Percentiles rank a stretch among this genome's conserved stretches.
These are phyloP conservation scores for Potentilla sterilis DNA, from an alignment of 306 rosid species.

Conservation along the genomic window DNA sequence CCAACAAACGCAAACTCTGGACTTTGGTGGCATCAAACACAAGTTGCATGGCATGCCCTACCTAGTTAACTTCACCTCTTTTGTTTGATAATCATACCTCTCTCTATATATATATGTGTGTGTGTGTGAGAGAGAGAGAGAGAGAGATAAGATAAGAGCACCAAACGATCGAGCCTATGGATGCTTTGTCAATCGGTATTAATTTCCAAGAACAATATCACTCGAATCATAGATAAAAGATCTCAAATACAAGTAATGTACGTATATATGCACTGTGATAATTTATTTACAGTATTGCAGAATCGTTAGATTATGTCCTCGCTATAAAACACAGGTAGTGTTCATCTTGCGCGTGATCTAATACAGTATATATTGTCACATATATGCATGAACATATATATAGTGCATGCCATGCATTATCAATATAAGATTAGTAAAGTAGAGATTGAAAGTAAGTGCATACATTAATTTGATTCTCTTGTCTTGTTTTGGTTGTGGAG, in stretches of 20 bases:
- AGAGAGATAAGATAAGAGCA: constrained; percentile 9
- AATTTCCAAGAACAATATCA: background rate
- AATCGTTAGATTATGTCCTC: background rate
- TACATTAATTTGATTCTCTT: background rate
- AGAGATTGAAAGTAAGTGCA: background rate
- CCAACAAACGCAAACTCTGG: background rate
- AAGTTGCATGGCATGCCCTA: background rate
- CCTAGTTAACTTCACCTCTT: background rate
- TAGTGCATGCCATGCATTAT: background rate
- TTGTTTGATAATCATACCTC: background rate
- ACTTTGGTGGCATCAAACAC: background rate
- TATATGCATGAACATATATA: background rate
- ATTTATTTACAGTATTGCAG: background rate
- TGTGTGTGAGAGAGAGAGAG: too few relatives aligned
- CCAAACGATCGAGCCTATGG: background rate
- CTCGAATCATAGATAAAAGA: background rate
- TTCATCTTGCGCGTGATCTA: background rate
- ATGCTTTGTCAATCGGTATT: background rate
- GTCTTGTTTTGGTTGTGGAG: background rate
- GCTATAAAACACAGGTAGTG: background rate
- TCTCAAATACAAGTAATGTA: background rate
- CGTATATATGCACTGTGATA: background rate
- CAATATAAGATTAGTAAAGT: background rate
- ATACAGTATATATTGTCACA: background rate
- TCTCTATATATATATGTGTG: background rate